A percentile compares a stretch with the other conserved stretches of the same genome.
Conservation (phyloP, 176 grass and related monocot species). For the Luzula sylvatica region DNA sequence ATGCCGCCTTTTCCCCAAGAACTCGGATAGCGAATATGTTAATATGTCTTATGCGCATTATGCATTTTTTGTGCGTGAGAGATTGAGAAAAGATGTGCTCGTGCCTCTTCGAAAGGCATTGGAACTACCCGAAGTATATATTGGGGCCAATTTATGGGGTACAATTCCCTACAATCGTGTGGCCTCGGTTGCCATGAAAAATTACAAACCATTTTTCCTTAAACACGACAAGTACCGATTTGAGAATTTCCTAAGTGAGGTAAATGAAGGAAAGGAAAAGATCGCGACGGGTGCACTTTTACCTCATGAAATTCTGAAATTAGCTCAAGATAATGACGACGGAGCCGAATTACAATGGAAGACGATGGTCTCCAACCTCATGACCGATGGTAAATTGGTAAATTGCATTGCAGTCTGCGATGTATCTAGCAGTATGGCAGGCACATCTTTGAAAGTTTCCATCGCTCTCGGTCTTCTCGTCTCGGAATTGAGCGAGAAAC, state of each 20-base stretch:
- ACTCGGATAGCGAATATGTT: slow-evolving; percentile 16
- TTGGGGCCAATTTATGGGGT: slow-evolving; percentile 23
- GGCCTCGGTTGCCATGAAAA: slow-evolving; percentile 37
- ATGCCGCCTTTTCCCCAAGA: slow-evolving; percentile 33
- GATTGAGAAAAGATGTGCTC: slow-evolving; percentile 29
- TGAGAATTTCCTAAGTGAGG: slow-evolving; percentile 16
- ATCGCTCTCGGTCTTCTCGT: slow-evolving; percentile 70
- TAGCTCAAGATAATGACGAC: background rate
- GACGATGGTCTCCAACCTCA: slow-evolving; percentile 53
- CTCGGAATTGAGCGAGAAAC: slow-evolving; percentile 61
- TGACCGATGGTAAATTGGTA: slow-evolving; percentile 26
- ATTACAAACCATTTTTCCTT: slow-evolving; percentile 31
- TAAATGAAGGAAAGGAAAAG: slow-evolving; percentile 20
- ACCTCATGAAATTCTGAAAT: slow-evolving; percentile 24
- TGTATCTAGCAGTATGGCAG: slow-evolving; percentile 59
- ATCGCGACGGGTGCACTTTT: slow-evolving; percentile 30
- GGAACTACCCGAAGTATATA: slow-evolving; percentile 43
- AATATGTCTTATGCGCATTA: slow-evolving; percentile 26
- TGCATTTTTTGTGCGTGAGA: slow-evolving; percentile 32
- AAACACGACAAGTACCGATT: slow-evolving; percentile 32
- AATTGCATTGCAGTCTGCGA: slow-evolving; percentile 79
- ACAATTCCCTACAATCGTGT: slow-evolving; percentile 33
- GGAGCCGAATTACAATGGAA: slow-evolving; percentile 65
- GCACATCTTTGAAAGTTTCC: slow-evolving; percentile 51
- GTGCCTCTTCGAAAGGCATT: slow-evolving; percentile 29